Evolutionary conservation across 768 basidiomycete species (phyloP).

Genomic region (Rhodosporidiobolus odoratus): DNA sequence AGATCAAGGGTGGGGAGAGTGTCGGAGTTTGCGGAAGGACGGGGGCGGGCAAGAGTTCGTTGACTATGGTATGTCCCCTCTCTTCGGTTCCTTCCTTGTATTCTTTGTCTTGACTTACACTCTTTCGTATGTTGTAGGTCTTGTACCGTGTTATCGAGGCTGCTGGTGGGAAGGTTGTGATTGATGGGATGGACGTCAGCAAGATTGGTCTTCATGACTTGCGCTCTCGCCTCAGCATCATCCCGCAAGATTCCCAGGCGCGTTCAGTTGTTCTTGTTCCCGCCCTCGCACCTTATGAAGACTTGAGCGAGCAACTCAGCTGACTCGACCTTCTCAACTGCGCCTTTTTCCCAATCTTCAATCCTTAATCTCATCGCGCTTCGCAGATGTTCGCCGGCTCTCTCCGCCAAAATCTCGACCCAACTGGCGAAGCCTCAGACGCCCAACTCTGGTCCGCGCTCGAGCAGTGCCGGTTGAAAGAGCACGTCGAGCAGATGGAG

Average conservation of each 20-base stretch:
- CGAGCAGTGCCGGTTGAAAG: constrained; percentile 55
- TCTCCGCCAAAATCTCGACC: constrained; percentile 75
- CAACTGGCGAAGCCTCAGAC: constrained; percentile 67
- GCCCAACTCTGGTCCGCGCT: constrained; percentile 81
- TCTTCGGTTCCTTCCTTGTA: neutral
- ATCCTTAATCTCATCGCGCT: neutral
- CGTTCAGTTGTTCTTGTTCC: too few species aligned
- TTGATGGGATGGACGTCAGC: constrained; percentile 57
- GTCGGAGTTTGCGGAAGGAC: constrained; percentile 70
- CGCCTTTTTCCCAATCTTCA: neutral
- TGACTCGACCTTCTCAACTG: neutral
- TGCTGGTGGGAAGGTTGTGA: constrained; percentile 56
- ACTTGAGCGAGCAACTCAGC: constrained; percentile 36
- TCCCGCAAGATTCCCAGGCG: constrained; percentile 59
- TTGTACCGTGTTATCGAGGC: constrained; percentile 61
- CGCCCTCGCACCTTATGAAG: too few species aligned
- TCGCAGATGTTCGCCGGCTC: constrained; percentile 47
- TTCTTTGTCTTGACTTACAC: constrained; percentile 12
- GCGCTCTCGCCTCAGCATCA: constrained; percentile 55
- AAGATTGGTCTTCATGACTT: constrained; percentile 56
- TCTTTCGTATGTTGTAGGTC: constrained; percentile 45
- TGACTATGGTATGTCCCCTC: constrained; percentile 34
- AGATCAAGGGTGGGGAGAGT: constrained; percentile 69
- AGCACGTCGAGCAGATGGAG: constrained; percentile 48
- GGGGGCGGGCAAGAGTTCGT: constrained; percentile 53